These are phyloP conservation scores for Mayamaea pseudoterrestris DNA, from an alignment of 108 stramenopile species.

Conservation along the genomic window DNA sequence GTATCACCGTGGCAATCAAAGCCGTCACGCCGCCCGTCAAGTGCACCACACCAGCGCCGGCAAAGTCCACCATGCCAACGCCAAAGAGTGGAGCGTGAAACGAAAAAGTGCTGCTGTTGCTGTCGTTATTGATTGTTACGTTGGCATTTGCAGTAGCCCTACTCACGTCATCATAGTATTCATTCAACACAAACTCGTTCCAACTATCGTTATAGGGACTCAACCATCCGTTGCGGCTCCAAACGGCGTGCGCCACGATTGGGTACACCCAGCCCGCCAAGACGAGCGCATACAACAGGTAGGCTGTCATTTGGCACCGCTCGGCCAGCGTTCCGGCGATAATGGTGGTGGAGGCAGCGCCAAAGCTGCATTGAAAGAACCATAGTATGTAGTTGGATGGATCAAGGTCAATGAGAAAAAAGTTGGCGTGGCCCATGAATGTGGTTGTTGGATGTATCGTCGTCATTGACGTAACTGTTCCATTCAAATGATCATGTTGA, in stretches of 20 bases:
- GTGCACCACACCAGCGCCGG: constrained; percentile 79
- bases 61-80: constrained; percentile 70
- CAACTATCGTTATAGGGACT: constrained; percentile 25
- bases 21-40: constrained; percentile 64
- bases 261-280: constrained; percentile 86
- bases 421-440: constrained; percentile 51
- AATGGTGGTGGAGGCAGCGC: constrained; percentile 80
- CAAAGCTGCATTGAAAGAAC: constrained; percentile 82
- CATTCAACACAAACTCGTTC: no score
- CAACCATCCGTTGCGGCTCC: constrained; percentile 64
- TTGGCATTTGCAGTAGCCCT: no score
- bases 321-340: constrained; percentile 94
- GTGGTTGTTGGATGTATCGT: constrained; percentile 15
- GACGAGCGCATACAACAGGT: constrained; percentile 62
- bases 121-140: no score
- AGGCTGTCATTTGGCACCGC: constrained; percentile 82
- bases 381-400: constrained; percentile 44
- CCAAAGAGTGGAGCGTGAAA: constrained; percentile 9
- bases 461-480: no score
- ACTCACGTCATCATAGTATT: no score
- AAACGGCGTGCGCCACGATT: constrained; percentile 70
- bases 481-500: no score
- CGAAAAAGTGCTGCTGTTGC: no score
- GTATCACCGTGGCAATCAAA: constrained; percentile 43
- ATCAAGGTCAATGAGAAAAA: constrained; percentile 33